Percentiles rank a stretch among this genome's conserved stretches.
Evolutionary conservation across 129 eudicot species (phyloP).

Genomic region (Chrysanthemum seticuspe): DNA sequence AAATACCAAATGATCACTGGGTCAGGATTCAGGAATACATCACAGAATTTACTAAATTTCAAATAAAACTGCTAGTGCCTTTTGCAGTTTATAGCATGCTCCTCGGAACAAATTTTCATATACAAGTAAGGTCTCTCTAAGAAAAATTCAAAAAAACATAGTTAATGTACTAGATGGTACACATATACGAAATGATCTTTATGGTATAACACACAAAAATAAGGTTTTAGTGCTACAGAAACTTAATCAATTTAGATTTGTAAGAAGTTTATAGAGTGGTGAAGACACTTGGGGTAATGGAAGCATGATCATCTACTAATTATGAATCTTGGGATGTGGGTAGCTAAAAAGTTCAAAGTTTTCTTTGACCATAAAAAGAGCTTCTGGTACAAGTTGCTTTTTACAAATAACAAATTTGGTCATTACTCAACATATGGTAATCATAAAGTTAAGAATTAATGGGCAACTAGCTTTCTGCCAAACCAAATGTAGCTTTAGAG

Average conservation of each 20-base stretch:
- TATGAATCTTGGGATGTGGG: conserved; percentile 53
- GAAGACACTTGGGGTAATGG: conserved; percentile 22
- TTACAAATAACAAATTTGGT: conserved; percentile 31
- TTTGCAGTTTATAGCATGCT: too few species aligned
- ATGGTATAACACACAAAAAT: neutral
- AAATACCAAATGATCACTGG: too few species aligned
- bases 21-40: too few species aligned
- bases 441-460: conserved; percentile 11
- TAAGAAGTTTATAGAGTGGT: conserved; percentile 64
- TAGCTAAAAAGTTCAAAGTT: conserved; percentile 37
- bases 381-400: conserved; percentile 51
- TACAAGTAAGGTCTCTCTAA: neutral
- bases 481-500: conserved; percentile 18
- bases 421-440: conserved; percentile 21
- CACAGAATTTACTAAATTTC: too few species aligned
- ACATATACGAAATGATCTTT: neutral
- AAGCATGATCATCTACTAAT: conserved; percentile 39
- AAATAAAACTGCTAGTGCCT: too few species aligned
- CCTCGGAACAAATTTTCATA: too few species aligned
- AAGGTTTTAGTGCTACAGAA: conserved; percentile 22
- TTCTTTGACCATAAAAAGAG: conserved; percentile 32
- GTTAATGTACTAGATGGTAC: neutral
- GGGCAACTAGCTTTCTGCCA: conserved; percentile 17
- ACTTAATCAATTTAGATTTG: conserved; percentile 35
- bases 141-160: neutral